These are phyloP conservation scores for Gypsophila paniculata DNA, from an alignment of 179 eudicot genomes.

Conservation along the genomic window DNA sequence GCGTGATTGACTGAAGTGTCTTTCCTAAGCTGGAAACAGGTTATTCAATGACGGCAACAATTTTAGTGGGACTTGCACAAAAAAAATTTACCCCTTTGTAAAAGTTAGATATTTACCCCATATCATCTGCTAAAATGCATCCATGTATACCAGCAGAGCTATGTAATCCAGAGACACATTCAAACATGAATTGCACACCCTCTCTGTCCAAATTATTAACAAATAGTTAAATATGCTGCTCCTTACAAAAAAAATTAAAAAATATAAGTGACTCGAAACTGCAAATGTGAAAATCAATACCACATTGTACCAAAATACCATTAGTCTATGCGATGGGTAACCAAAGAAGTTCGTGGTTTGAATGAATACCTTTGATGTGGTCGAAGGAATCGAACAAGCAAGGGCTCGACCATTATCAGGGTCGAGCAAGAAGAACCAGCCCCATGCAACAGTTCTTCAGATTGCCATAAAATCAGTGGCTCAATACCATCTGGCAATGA, in stretches of 20 bases:
- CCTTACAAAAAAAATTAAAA: conserved; percentile 8
- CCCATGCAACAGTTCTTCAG: conserved; percentile 44
- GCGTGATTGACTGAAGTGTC: conserved; percentile 93
- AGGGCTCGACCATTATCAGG: conserved; percentile 59
- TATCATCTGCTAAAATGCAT: conserved; percentile 99
- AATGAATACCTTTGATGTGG: conserved; percentile 86
- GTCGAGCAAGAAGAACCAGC: conserved; percentile 31
- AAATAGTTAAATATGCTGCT: conserved; percentile 6
- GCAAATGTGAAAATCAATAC: conserved; percentile 8
- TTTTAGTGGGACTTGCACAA: not conserved
- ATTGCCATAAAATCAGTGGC: conserved; percentile 85
- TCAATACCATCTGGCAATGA: conserved; percentile 71
- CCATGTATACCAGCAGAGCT: conserved; percentile 59
- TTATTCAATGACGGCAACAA: conserved; percentile 1
- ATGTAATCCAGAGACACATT: conserved; percentile 77
- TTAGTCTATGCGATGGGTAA: not conserved
- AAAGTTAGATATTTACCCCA: conserved; percentile 64
- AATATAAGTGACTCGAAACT: not conserved
- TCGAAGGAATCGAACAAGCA: conserved; percentile 87
- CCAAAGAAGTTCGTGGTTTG: not conserved
- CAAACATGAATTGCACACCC: conserved; percentile 99
- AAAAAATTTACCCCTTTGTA: conserved; percentile 2
- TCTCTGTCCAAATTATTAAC: conserved; percentile 50
- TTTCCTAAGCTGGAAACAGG: conserved; percentile 73
- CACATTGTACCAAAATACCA: not conserved